Percentiles rank a stretch among this genome's conserved stretches.
Conservation (phyloP, 2,329 filamentous ascomycete genomes). For the Pleoardoris graminearum region DNA sequence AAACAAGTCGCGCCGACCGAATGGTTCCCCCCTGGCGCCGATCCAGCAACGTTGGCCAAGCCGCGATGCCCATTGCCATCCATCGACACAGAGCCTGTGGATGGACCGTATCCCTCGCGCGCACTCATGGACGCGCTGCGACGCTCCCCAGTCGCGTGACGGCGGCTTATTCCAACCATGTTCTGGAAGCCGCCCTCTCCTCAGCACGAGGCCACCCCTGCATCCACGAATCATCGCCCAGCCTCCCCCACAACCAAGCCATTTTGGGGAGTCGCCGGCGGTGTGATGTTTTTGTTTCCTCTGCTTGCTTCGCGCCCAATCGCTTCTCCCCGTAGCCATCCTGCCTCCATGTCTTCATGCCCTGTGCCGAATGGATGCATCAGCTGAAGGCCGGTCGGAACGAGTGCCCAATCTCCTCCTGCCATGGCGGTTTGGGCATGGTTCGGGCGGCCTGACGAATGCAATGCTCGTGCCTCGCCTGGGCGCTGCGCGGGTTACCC, state of each 20-base stretch:
- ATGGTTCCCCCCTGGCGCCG: conserved; percentile 29
- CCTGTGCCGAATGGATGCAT: background rate
- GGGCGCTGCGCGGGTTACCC: background rate
- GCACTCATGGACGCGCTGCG: conserved; percentile 14
- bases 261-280: conserved; percentile 6
- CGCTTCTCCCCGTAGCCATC: conserved; percentile 12
- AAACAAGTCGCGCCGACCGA: conserved; percentile 33
- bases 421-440: no score
- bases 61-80: background rate
- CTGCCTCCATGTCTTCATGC: conserved; percentile 7
- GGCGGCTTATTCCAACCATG: conserved; percentile 20
- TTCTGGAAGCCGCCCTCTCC: conserved; percentile 32
- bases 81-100: background rate
- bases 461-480: conserved; percentile 1
- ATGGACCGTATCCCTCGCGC: conserved; percentile 14
- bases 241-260: conserved; percentile 15
- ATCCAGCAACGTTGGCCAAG: conserved; percentile 8
- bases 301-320: conserved; percentile 21
- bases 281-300: conserved; percentile 34
- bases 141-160: conserved; percentile 35
- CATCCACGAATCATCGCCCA: conserved; percentile 31
- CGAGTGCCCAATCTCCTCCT: background rate
- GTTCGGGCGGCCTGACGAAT: conserved; percentile 1
- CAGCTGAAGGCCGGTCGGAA: conserved; percentile 1
- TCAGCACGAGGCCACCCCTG: conserved; percentile 21